Evolutionary conservation across 2,329 filamentous ascomycete species (phyloP).

Genomic region (Fusarium sacchari): DNA sequence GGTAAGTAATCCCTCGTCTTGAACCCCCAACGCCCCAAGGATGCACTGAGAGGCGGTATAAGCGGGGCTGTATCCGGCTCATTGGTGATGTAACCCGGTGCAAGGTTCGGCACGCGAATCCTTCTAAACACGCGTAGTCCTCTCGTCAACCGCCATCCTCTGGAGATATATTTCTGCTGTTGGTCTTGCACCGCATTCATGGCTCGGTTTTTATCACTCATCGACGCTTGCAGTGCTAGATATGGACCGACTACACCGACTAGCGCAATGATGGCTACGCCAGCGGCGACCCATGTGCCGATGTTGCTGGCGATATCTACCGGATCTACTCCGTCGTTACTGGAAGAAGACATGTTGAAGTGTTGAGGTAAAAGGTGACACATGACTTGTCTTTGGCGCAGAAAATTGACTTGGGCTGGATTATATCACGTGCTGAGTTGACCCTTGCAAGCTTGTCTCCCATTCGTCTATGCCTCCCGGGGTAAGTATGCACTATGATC

Average conservation of each 20-base stretch:
- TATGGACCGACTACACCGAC: neutral
- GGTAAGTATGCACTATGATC: neutral
- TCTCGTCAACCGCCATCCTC: neutral
- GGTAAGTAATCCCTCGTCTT: neutral
- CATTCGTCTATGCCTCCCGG: neutral
- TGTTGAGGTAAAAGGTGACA: accelerated
- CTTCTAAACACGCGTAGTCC: neutral
- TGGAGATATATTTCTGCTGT: neutral
- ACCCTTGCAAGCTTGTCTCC: neutral
- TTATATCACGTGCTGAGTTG: neutral
- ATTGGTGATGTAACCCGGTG: neutral
- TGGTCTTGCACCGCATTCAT: neutral
- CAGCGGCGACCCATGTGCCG: neutral
- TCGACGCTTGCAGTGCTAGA: neutral
- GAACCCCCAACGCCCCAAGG: neutral
- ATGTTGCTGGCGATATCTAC: neutral
- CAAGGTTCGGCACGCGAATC: neutral
- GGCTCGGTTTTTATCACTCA: neutral
- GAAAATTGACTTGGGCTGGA: neutral
- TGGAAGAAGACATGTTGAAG: neutral
- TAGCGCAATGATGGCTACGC: neutral
- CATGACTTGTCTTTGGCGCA: too few species aligned
- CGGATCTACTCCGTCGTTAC: neutral
- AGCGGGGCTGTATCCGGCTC: neutral
- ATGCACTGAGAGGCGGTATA: neutral